phyloP scores from a whole-genome alignment of 441 rosid species.

The Caryocar brasiliense region DNA sequence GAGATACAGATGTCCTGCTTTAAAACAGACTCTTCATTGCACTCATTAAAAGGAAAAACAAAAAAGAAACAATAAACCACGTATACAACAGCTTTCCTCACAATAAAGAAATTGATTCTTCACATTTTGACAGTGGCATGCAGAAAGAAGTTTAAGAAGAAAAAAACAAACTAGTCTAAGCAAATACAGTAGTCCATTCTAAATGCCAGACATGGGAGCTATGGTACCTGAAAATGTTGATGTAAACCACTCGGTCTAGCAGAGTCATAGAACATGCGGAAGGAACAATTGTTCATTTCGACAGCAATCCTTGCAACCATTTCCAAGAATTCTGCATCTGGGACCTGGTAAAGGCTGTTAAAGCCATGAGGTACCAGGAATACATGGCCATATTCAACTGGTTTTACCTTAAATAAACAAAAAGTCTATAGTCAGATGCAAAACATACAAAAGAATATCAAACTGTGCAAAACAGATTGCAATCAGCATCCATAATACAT shows the following conservation, averaged over 20 bases:
- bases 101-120: too few species aligned
- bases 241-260: constrained; percentile 9
- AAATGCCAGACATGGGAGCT: neutral
- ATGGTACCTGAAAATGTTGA: constrained; percentile 27
- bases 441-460: too few species aligned
- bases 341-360: constrained; percentile 8
- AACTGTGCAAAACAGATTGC: neutral
- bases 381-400: constrained; percentile 33
- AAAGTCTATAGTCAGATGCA: too few species aligned
- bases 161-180: too few species aligned
- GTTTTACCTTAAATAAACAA: constrained; percentile 25
- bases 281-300: constrained; percentile 27
- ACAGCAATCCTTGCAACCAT: constrained; percentile 22
- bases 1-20: too few species aligned
- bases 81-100: too few species aligned
- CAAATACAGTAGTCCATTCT: too few species aligned
- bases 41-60: too few species aligned
- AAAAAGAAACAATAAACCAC: too few species aligned
- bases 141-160: too few species aligned
- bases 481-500: neutral
- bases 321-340: constrained; percentile 22
- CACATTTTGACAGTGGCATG: neutral
- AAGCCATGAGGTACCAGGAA: constrained; percentile 26
- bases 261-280: constrained; percentile 25
- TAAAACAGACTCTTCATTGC: too few species aligned